A percentile compares a stretch with the other conserved stretches of the same genome.
Conservation (phyloP, 2,329 filamentous ascomycete species). For the Whalleya microplaca region DNA sequence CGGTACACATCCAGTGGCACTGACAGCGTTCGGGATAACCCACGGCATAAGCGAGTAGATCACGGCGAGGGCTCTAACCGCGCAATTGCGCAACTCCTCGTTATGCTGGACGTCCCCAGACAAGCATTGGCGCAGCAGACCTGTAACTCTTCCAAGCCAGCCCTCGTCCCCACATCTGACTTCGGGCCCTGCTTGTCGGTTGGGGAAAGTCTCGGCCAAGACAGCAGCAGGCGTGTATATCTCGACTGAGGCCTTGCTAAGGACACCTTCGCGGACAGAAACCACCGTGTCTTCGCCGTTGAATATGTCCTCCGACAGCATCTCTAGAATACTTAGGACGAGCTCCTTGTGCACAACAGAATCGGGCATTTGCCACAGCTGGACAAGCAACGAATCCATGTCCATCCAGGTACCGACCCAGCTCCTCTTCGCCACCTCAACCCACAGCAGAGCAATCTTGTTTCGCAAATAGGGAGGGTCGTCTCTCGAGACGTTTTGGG, state of each 20-base stretch:
- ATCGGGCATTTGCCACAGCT: constrained; percentile 76
- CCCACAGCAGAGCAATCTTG: constrained; percentile 94
- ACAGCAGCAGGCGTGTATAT: constrained; percentile 84
- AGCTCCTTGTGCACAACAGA: constrained; percentile 75
- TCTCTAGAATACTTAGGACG: constrained; percentile 86
- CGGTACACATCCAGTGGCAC: constrained; percentile 70
- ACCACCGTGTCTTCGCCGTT: constrained; percentile 87
- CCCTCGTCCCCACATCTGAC: constrained; percentile 81
- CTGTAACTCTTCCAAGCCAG: constrained; percentile 80
- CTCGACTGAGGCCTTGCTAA: constrained; percentile 90
- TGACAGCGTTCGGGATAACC: constrained; percentile 83
- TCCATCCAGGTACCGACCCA: constrained; percentile 95
- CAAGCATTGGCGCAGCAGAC: constrained; percentile 75
- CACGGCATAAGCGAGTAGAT: constrained; percentile 82
- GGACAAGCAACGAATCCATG: constrained; percentile 84
- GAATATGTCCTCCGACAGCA: constrained; percentile 92
- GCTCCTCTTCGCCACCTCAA: constrained; percentile 87
- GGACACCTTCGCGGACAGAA: constrained; percentile 76
- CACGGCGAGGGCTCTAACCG: constrained; percentile 75
- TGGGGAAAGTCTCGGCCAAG: constrained; percentile 75
- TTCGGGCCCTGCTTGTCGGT: constrained; percentile 67
- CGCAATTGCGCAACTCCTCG: constrained; percentile 69
- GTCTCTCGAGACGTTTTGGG: constrained; percentile 67
- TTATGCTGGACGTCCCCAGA: constrained; percentile 66
- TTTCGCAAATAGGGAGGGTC: constrained; percentile 87